Evolutionary conservation across 2,329 filamentous ascomycete genomes (phyloP).

Genomic region (Ciborinia camelliae): DNA sequence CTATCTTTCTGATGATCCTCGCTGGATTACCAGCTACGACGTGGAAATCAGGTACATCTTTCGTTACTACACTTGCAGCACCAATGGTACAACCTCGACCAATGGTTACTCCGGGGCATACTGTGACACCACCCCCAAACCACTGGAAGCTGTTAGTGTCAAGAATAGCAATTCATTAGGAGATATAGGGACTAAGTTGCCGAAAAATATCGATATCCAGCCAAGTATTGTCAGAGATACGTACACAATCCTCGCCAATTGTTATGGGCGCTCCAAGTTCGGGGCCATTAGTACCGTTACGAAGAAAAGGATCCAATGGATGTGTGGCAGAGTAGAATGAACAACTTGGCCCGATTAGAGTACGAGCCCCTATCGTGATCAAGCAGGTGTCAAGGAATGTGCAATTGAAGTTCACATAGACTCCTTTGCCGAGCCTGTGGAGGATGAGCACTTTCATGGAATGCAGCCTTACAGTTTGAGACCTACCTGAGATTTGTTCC

Average conservation of each 20-base stretch:
- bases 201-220: background rate
- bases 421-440: constrained; percentile 59
- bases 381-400: constrained; percentile 73
- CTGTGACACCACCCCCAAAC: constrained; percentile 67
- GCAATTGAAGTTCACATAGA: constrained; percentile 73
- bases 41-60: constrained; percentile 61
- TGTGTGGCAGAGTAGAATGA: constrained; percentile 73
- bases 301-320: constrained; percentile 69
- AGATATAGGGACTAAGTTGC: background rate
- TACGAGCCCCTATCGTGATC: constrained; percentile 73
- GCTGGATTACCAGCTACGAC: constrained; percentile 68
- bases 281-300: constrained; percentile 72
- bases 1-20: constrained; percentile 48
- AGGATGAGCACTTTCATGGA: constrained; percentile 14
- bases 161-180: background rate
- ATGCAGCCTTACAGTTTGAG: constrained; percentile 3
- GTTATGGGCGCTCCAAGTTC: constrained; percentile 70
- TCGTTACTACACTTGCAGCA: constrained; percentile 81
- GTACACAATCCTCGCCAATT: constrained; percentile 69
- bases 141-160: constrained; percentile 41
- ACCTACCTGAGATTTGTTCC: constrained; percentile 65
- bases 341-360: constrained; percentile 75
- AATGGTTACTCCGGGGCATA: constrained; percentile 75
- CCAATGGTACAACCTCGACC: constrained; percentile 72
- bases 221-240: background rate